Percentiles rank a stretch among this genome's conserved stretches.
Evolutionary conservation across 2,329 filamentous ascomycete genomes (phyloP).

Genomic region (Fusarium papillatum): DNA sequence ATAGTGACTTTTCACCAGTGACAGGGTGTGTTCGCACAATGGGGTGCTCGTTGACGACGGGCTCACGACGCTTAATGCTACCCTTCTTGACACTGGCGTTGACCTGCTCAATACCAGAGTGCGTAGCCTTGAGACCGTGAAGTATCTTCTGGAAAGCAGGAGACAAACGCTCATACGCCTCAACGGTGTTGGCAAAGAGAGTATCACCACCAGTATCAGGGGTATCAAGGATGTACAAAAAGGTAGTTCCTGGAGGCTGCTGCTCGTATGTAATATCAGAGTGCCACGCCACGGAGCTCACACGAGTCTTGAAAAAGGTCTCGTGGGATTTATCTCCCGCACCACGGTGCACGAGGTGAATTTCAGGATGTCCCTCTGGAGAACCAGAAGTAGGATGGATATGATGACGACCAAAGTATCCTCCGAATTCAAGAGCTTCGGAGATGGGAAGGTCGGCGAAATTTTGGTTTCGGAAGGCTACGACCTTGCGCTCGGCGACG

Average conservation of each 20-base stretch:
- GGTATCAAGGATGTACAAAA: constrained; percentile 88
- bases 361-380: constrained; percentile 79
- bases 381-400: constrained; percentile 85
- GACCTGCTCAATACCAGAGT: constrained; percentile 87
- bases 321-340: constrained; percentile 62
- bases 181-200: constrained; percentile 82
- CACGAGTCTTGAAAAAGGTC: constrained; percentile 75
- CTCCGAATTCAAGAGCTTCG: constrained; percentile 76
- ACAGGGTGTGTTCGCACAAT: constrained; percentile 85
- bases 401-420: constrained; percentile 86
- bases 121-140: constrained; percentile 84
- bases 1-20: constrained; percentile 88
- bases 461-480: constrained; percentile 83
- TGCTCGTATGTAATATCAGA: constrained; percentile 89
- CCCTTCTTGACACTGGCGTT: constrained; percentile 75
- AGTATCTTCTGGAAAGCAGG: constrained; percentile 84
- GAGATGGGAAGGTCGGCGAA: constrained; percentile 78
- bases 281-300: constrained; percentile 90
- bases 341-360: constrained; percentile 84
- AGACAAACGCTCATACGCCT: constrained; percentile 86
- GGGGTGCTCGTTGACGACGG: constrained; percentile 81
- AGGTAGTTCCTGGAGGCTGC: constrained; percentile 91
- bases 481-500: constrained; percentile 83
- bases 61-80: constrained; percentile 81
- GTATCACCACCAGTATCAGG: constrained; percentile 88